A percentile compares a stretch with the other conserved stretches of the same genome.
Conservation (phyloP, 306 rosid genomes). For the Sindora glabra region DNA sequence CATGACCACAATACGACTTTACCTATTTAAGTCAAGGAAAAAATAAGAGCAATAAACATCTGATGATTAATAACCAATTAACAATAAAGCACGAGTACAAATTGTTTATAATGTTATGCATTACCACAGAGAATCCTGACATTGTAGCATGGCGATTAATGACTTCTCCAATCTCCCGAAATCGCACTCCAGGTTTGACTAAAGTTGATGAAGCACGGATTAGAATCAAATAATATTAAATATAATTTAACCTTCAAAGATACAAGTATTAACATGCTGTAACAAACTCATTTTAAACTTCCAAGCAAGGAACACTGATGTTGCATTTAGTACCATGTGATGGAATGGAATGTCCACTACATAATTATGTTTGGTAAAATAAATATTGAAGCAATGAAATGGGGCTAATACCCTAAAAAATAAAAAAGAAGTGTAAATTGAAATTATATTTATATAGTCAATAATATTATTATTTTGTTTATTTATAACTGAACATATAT, state of each 20-base stretch:
- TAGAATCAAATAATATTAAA: slow-evolving; percentile 10
- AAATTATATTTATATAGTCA: too few relatives aligned
- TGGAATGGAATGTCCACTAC: too few relatives aligned
- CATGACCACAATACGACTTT: slow-evolving; percentile 85
- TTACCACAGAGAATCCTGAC: slow-evolving; percentile 95
- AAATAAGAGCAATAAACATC: slow-evolving; percentile 7
- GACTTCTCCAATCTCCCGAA: slow-evolving; percentile 94
- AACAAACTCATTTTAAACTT: neutral
- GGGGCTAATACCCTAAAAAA: too few relatives aligned
- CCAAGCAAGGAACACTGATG: too few relatives aligned
- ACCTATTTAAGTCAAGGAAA: slow-evolving; percentile 34
- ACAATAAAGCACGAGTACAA: slow-evolving; percentile 1
- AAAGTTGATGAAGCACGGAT: slow-evolving; percentile 17
- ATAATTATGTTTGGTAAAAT: too few relatives aligned
- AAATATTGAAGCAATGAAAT: too few relatives aligned
- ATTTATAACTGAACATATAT: too few relatives aligned
- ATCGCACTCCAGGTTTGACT: slow-evolving; percentile 93
- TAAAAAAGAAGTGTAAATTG: too few relatives aligned
- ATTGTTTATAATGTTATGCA: neutral
- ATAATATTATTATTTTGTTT: too few relatives aligned
- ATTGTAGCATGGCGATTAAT: slow-evolving; percentile 71
- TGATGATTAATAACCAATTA: neutral
- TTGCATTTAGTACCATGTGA: too few relatives aligned
- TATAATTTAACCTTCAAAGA: neutral
- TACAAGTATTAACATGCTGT: neutral